A percentile compares a stretch with the other conserved stretches of the same genome.
These are phyloP conservation scores for Penicillium coprophilum DNA, from an alignment of 495 filamentous ascomycete species.

Conservation along the genomic window DNA sequence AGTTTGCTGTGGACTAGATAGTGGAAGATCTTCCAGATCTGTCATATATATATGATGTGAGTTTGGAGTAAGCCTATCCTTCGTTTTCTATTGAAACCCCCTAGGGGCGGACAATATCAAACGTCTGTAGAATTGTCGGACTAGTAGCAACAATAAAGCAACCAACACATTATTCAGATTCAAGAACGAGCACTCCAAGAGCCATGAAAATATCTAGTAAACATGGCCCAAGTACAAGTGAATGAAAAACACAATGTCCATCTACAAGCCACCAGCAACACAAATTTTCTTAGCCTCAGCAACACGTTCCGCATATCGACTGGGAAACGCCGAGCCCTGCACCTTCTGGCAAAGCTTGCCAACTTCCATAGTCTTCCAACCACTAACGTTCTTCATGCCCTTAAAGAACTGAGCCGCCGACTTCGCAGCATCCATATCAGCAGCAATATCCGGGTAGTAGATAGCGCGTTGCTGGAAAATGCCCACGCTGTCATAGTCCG, in stretches of 20 bases:
- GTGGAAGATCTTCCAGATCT: not conserved
- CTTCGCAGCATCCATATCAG: conserved; percentile 21
- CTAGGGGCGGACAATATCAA: not conserved
- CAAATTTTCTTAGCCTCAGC: conserved; percentile 23
- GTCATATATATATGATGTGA: not conserved
- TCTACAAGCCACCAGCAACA: conserved; percentile 20
- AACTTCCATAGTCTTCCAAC: conserved; percentile 21
- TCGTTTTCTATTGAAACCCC: not conserved
- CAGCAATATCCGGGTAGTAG: conserved; percentile 20
- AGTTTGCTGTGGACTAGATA: no score
- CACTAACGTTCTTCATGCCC: conserved; percentile 15
- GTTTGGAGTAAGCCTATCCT: not conserved
- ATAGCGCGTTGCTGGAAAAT: conserved; percentile 25
- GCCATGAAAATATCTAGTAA: not conserved
- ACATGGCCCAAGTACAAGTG: not conserved
- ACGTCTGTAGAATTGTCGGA: not conserved
- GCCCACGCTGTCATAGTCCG: conserved; percentile 21
- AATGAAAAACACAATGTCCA: not conserved
- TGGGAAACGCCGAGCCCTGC: conserved; percentile 21
- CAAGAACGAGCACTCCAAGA: not conserved
- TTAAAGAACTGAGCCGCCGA: conserved; percentile 22
- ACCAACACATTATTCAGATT: not conserved
- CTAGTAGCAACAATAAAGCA: not conserved
- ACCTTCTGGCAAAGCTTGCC: conserved; percentile 23
- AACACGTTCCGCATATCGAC: conserved; percentile 16